Base-by-base conservation (phyloP, 805 yeast species). In the Wickerhamomyces rabaulensis region DNA sequence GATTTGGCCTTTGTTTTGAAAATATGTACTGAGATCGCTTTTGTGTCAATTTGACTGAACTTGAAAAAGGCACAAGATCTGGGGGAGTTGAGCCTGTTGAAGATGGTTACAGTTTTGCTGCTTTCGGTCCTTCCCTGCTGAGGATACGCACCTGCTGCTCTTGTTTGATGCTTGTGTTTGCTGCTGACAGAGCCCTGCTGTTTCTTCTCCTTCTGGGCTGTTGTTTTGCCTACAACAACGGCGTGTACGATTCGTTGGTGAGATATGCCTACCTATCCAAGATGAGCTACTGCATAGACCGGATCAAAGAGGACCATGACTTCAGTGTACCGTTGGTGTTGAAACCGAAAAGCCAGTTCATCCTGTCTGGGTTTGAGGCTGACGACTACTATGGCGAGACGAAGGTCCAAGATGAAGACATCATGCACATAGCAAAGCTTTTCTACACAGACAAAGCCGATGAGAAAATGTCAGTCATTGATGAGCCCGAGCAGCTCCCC, bases 271-370 rank as follows among this genome's bases (percentile, higher is more conserved):
- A 49, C 31, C 36, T 55, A 20, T 50, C 56, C 17, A 55, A 54
- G 37, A 45, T 54, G 7, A 40, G 56, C 16, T 56, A 55, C 40
- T 58, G 62, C 43, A 48, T 56, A 20, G 56, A 51, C 31, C 20
- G 22, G 15, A 36, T 56, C 3, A 33, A 31, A 2, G 50, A 43
- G 1, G 50, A 29, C 1, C 46, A 42, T 6, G 44, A 52, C 22
- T 40, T 57, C 9, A 41, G 58, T 7, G 19, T 37, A 1, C 57
- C 61, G 1, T 40, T 58, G 12, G 17, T 44, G 7, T 40, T 58
- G 37, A 46, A 40, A 12, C 57, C 57, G 6, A 46, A 44, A 6
- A 45, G 48, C 17, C 3, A 39, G 4, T 55, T 56, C 25, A 29
- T 50, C 2, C 53, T 45, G 17, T 22, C 26, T 15, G 56, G 52